Percentiles rank a stretch among this genome's conserved stretches.
These are phyloP conservation scores for Backusella macrospora DNA, from an alignment of 192 early-diverging fungal species.

Conservation along the genomic window DNA sequence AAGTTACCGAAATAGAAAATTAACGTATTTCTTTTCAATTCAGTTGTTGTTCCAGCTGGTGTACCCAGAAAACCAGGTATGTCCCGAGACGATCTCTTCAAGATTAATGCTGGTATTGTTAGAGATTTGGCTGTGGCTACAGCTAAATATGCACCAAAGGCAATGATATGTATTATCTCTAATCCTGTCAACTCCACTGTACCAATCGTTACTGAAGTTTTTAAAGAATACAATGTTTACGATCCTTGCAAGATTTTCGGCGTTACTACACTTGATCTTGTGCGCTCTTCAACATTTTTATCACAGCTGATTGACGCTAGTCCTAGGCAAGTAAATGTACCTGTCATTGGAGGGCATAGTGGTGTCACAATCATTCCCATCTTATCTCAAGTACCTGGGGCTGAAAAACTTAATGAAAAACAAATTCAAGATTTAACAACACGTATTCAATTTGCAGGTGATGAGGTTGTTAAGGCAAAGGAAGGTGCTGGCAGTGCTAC, in stretches of 20 bases:
- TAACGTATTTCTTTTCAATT: conserved; percentile 18
- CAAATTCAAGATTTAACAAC: conserved; percentile 87
- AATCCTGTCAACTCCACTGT: conserved; percentile 99
- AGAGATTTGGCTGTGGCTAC: conserved; percentile 77
- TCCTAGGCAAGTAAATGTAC: conserved; percentile 71
- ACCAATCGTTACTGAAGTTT: conserved; percentile 92
- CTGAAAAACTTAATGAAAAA: conserved; percentile 73
- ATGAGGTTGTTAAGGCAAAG: conserved; percentile 99
- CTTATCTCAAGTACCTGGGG: conserved; percentile 70
- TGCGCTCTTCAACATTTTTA: conserved; percentile 92
- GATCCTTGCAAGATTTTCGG: conserved; percentile 89
- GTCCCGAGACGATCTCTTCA: conserved; percentile 99
- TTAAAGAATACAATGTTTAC: conserved; percentile 89
- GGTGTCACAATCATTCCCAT: conserved; percentile 95
- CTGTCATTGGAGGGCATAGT: conserved; percentile 93
- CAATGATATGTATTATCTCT: conserved; percentile 87
- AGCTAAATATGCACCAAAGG: conserved; percentile 83
- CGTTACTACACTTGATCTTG: conserved; percentile 93
- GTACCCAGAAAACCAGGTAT: conserved; percentile 98
- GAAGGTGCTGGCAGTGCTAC: conserved; percentile 87
- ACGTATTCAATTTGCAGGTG: conserved; percentile 97
- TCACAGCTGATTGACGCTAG: conserved; percentile 74
- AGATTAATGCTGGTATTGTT: conserved; percentile 97
- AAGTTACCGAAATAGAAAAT: not conserved
- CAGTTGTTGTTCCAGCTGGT: conserved; percentile 93